These are phyloP conservation scores for Brassica carinata DNA, from an alignment of 345 rosid genomes.

Conservation along the genomic window DNA sequence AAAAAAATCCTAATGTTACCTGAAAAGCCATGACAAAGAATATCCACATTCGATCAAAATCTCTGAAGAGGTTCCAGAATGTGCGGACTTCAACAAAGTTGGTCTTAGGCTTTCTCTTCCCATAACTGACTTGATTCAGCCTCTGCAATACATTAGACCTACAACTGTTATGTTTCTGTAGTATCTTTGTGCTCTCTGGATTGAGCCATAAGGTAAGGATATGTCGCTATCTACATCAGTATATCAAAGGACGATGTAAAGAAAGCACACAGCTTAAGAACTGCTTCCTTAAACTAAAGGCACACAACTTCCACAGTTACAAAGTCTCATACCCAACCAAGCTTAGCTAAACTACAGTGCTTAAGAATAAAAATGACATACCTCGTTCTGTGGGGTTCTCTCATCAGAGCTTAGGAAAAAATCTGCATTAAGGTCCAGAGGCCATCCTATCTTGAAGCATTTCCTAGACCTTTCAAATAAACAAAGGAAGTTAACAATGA, in stretches of 20 bases:
- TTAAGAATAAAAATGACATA: constrained; percentile 29
- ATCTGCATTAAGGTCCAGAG: constrained; percentile 56
- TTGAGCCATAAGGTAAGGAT: constrained; percentile 11
- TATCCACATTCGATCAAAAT: constrained; percentile 99
- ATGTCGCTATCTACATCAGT: constrained; percentile 8
- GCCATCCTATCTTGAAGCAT: constrained; percentile 79
- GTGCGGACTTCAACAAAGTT: constrained; percentile 98
- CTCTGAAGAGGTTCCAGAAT: constrained; percentile 89
- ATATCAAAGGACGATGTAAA: not conserved
- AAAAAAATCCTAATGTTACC: constrained; percentile 46
- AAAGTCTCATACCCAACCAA: not conserved
- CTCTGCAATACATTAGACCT: constrained; percentile 48
- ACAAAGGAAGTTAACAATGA: constrained; percentile 2
- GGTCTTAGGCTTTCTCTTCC: constrained; percentile 76
- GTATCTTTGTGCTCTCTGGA: constrained; percentile 11
- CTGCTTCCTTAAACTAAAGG: not conserved
- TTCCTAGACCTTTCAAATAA: constrained; percentile 61
- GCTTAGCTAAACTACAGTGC: not conserved
- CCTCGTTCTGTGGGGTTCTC: constrained; percentile 45
- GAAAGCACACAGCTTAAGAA: not conserved
- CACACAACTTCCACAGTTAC: constrained; percentile 3
- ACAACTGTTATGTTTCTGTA: constrained; percentile 20
- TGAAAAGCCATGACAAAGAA: constrained; percentile 88
- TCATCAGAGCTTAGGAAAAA: constrained; percentile 69
- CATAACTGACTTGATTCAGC: constrained; percentile 45